Evolutionary conservation across 2,329 filamentous ascomycete species (phyloP).

Genomic region (Microcyclospora pomicola): DNA sequence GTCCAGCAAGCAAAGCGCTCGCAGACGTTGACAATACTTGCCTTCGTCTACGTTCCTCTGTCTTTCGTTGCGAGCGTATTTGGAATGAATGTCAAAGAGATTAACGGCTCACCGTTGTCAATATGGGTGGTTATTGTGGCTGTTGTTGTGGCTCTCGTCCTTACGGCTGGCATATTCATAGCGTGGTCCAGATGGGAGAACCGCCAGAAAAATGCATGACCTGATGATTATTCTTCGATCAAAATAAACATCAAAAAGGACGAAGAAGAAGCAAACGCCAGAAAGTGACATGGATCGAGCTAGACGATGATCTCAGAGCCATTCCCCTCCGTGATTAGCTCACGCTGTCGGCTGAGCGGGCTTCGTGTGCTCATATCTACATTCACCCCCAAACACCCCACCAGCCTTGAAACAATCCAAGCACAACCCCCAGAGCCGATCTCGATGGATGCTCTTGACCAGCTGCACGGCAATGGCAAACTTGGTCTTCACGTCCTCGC

Average conservation of each 20-base stretch:
- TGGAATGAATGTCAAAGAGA: constrained; percentile 14
- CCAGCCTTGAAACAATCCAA: constrained; percentile 17
- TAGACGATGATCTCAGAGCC: no score
- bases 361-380: constrained; percentile 17
- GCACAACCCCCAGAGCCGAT: constrained; percentile 19
- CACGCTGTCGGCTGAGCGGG: background rate
- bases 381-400: constrained; percentile 11
- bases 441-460: constrained; percentile 11
- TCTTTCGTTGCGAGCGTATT: constrained; percentile 13
- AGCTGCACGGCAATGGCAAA: constrained; percentile 10
- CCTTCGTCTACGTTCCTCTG: constrained; percentile 12
- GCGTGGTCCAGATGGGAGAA: no score
- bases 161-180: background rate
- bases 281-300: no score
- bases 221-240: no score
- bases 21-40: constrained; percentile 8
- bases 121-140: constrained; percentile 5
- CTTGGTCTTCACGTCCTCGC: constrained; percentile 10
- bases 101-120: constrained; percentile 9
- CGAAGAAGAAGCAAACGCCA: no score
- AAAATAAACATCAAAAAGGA: no score
- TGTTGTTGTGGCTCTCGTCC: constrained; percentile 1
- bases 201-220: no score
- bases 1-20: constrained; percentile 7
- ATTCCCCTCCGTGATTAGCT: no score